phyloP scores from a whole-genome alignment of 768 basidiomycete species.

The Scleroderma citrinum region DNA sequence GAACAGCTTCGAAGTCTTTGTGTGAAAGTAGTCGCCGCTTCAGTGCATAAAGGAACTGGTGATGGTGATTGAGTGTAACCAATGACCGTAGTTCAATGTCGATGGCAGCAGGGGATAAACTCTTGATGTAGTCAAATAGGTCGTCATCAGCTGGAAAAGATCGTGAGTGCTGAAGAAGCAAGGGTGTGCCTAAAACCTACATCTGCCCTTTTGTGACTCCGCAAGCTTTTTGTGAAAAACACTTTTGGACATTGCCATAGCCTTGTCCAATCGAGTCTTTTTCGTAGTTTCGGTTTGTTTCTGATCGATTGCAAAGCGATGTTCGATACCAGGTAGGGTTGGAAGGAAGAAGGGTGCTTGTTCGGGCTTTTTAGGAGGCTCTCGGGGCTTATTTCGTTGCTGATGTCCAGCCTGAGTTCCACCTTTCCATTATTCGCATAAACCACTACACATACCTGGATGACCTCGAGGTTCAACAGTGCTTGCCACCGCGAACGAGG shows the following conservation, averaged over 20 bases:
- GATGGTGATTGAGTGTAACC: constrained; percentile 54
- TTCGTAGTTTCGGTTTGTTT: constrained; percentile 32
- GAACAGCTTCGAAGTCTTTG: constrained; percentile 93
- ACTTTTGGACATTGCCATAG: constrained; percentile 49
- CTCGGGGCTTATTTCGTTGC: constrained; percentile 96
- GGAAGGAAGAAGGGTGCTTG: constrained; percentile 97
- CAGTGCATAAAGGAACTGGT: constrained; percentile 68
- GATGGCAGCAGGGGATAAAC: constrained; percentile 82
- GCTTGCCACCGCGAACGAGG: constrained; percentile 96
- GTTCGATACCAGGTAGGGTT: constrained; percentile 81
- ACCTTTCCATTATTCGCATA: not conserved
- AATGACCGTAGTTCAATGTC: constrained; percentile 89
- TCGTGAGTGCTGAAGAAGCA: constrained; percentile 4
- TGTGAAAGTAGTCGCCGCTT: constrained; percentile 67
- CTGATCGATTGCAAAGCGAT: constrained; percentile 61
- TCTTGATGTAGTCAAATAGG: constrained; percentile 82
- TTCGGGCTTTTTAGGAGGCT: constrained; percentile 91
- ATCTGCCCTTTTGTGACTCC: constrained; percentile 54
- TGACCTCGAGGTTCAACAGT: constrained; percentile 91
- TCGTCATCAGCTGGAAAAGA: constrained; percentile 51
- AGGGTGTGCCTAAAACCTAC: constrained; percentile 42
- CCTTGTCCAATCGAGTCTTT: constrained; percentile 48
- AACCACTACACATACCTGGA: constrained; percentile 53
- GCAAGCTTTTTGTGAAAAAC: constrained; percentile 64
- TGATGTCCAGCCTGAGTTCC: constrained; percentile 22